Base-by-base conservation (phyloP, 2,329 filamentous ascomycete species). In the Xylaria sp. region DNA sequence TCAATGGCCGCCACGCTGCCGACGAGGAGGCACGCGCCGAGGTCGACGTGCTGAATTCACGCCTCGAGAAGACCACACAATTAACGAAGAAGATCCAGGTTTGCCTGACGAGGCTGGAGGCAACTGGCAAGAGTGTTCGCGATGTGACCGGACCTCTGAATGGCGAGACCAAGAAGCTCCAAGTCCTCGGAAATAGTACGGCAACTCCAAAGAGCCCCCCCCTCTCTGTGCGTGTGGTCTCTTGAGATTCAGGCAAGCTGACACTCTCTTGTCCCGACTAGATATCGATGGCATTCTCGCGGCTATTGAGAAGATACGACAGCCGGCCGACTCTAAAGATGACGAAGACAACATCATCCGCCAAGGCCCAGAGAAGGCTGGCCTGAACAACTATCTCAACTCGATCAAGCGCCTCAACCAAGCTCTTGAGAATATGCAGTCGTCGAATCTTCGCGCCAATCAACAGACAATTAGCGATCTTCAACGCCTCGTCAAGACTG, bases 51-150 rank as follows among this genome's bases (percentile, higher is more conserved):
- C 78, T 89, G 52, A 88, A 87, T 67, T 88, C 85, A 57, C 80
- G 86, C 46, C 85, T 97, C 63, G 91, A 95, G 68, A 97, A 96
- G 82, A 95, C 95, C 67, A 89, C 92, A 61, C 86, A 91, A 71
- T 83, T 97, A 72, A 96, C 92, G 37, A 96, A 94, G 79, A 96
- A 96, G 79, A 97, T 99, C 58, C 90, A 96, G 75, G 88, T 90
- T 34, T 96, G 91, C 55, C 82, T 97, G 66, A 84, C 86, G 44
- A 84, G 92, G 58, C 80, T 99, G 39, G 92, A 97, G 69, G 85
- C 88, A 44, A 95, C 91, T 56, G 94, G 93, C 16, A 91, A 92
- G 76, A 92, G 89, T 61, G 92, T 97, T 18, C 88, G 91, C 69
- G 91, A 96, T 71, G 92, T 95, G 9, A 92, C 95, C 58, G 91